Percentiles rank a stretch among this genome's conserved stretches.
Conservation (phyloP, 2,329 filamentous ascomycete genomes). For the Xylariaceae sp. region DNA sequence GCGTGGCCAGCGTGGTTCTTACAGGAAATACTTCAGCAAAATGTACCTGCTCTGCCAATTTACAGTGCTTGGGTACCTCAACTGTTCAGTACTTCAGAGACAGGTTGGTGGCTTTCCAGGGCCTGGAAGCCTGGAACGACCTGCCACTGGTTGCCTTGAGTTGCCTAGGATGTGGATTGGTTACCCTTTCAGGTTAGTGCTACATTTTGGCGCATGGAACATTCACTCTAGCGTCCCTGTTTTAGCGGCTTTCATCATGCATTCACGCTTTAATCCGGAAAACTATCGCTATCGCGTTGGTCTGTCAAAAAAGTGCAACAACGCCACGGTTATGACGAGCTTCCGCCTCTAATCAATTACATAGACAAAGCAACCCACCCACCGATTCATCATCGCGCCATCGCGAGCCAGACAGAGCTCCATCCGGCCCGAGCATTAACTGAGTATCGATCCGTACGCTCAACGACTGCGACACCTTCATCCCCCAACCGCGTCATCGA, state of each 20-base stretch:
- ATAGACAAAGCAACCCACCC: no score
- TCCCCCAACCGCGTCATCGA: background rate
- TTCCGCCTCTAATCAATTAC: background rate
- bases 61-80: background rate
- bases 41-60: background rate
- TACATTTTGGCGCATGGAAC: background rate
- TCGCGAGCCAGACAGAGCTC: background rate
- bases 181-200: background rate
- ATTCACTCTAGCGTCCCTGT: background rate
- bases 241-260: constrained; percentile 6
- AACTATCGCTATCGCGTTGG: constrained; percentile 8
- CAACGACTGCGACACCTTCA: background rate
- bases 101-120: no score
- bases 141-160: background rate
- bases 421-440: background rate
- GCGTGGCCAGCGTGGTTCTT: no score
- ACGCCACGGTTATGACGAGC: background rate
- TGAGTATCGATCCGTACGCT: constrained; percentile 1
- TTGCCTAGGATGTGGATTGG: background rate
- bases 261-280: background rate
- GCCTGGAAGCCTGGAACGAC: background rate
- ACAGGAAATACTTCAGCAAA: no score
- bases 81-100: no score
- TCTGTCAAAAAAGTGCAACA: constrained; percentile 1
- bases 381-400: background rate